These are phyloP conservation scores for Ananas comosus DNA, from an alignment of 176 grass and related monocot genomes.

Conservation along the genomic window DNA sequence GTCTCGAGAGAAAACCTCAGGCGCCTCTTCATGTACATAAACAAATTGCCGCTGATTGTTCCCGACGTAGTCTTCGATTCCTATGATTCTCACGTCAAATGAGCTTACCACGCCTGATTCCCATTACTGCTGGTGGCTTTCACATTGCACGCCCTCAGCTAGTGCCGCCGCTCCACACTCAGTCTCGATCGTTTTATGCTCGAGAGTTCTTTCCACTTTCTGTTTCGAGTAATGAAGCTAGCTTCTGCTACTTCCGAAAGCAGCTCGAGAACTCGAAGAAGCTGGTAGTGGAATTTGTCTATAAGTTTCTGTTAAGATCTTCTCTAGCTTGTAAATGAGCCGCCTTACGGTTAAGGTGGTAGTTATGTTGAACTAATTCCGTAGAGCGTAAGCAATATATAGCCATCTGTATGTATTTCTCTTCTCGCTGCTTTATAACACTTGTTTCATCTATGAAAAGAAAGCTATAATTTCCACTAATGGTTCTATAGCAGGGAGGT, in stretches of 20 bases:
- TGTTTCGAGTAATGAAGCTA: not conserved
- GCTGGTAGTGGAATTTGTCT: not conserved
- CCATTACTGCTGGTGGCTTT: not conserved
- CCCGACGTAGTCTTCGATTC: slow-evolving; percentile 53
- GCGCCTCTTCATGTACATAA: slow-evolving; percentile 72
- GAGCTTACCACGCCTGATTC: not conserved
- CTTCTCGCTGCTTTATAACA: not conserved
- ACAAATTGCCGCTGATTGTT: slow-evolving; percentile 62
- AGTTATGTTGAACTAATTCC: not conserved
- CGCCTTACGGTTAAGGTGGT: not conserved
- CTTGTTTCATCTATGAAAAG: too few species aligned
- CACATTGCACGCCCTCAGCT: not conserved
- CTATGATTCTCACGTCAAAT: slow-evolving; percentile 62
- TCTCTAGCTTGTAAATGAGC: not conserved
- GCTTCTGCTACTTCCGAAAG: not conserved
- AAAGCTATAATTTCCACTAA: too few species aligned
- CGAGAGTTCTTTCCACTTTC: slow-evolving; percentile 18
- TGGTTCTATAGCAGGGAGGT: too few species aligned
- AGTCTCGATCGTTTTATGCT: slow-evolving; percentile 20
- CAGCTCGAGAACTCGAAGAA: not conserved
- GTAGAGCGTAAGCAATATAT: not conserved
- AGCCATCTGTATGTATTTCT: not conserved
- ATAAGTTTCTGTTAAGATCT: not conserved
- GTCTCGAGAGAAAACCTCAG: slow-evolving; percentile 48
- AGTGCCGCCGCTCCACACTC: slow-evolving; percentile 3